Evolutionary conservation across 192 early-diverging fungal species (phyloP).

Genomic region (Dissophora ornata): DNA sequence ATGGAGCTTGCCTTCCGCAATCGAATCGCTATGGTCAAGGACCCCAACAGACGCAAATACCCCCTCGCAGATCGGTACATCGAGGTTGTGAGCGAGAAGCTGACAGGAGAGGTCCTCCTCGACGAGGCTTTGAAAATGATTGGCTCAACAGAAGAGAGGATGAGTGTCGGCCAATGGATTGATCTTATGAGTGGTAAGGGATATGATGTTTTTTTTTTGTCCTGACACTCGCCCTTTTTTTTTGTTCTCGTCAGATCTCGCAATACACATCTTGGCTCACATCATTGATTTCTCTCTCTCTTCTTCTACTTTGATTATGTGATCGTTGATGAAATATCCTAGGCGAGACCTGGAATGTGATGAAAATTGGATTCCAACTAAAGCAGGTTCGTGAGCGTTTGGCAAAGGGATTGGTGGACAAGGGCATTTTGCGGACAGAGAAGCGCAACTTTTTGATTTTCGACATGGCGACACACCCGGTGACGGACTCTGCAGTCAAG

Average conservation of each 20-base stretch:
- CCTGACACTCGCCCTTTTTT: neutral
- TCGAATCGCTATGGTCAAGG: conserved; percentile 89
- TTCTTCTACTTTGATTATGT: neutral
- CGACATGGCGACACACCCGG: conserved; percentile 98
- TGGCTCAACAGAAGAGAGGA: conserved; percentile 78
- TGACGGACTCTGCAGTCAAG: conserved; percentile 88
- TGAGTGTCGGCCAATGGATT: conserved; percentile 94
- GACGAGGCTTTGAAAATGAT: conserved; percentile 95
- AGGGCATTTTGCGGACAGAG: conserved; percentile 95
- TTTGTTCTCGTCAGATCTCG: neutral
- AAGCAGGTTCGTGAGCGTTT: conserved; percentile 97
- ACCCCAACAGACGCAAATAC: conserved; percentile 78
- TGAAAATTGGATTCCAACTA: conserved; percentile 96
- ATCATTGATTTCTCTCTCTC: neutral
- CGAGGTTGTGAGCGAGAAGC: conserved; percentile 82
- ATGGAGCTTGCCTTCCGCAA: conserved; percentile 96
- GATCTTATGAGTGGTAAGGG: conserved; percentile 93
- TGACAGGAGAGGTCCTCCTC: conserved; percentile 94
- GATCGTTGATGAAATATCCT: too few species aligned
- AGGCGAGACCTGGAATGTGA: conserved; percentile 99
- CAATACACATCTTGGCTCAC: neutral
- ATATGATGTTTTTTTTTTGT: neutral
- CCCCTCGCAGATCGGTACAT: conserved; percentile 85
- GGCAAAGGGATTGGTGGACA: conserved; percentile 97
- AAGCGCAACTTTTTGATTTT: conserved; percentile 96